phyloP scores from a whole-genome alignment of 306 rosid genomes.

The Medicago truncatula region MtrunA17r5.0-ANR NC_053049.1:34249001-34249500 shows the following conservation, averaged over 20 bases:
- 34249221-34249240: slow-evolving; percentile 16
- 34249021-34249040: not conserved
- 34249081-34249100: not conserved
- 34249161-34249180: not conserved
- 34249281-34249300: not conserved
- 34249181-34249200: slow-evolving; percentile 37
- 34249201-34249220: slow-evolving; percentile 47
- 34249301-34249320: not conserved
- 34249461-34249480: not conserved
- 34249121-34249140: not conserved
- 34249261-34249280: slow-evolving; percentile 32
- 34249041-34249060: slow-evolving; percentile 7
- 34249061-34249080: not conserved
- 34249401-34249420: slow-evolving; percentile 63
- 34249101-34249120: not conserved
- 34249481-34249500: not conserved
- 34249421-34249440: slow-evolving; percentile 19
- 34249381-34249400: slow-evolving; percentile 60
- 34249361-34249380: slow-evolving; percentile 40
- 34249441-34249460: not conserved
- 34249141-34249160: not conserved
- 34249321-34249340: slow-evolving; percentile 43
- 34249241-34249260: not conserved
- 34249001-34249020: not conserved
- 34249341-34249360: slow-evolving; percentile 80